These are phyloP conservation scores for Daldinia loculata DNA, from an alignment of 495 filamentous ascomycete genomes.

Conservation along the genomic window DNA sequence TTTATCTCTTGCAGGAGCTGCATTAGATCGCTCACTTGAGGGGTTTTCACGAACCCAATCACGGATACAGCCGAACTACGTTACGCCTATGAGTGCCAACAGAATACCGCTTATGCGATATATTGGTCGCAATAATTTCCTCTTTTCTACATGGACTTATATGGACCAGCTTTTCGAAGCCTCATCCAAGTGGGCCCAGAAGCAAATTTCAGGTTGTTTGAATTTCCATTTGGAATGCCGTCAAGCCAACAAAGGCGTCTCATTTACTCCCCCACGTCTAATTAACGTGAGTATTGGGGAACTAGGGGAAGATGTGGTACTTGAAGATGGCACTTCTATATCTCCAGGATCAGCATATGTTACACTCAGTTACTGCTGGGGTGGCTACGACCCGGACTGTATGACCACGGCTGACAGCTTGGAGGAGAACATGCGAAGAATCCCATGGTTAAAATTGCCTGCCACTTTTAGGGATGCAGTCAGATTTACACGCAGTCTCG, in stretches of 20 bases:
- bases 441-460: slow-evolving; percentile 19
- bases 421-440: slow-evolving; percentile 11
- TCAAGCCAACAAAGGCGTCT: not conserved
- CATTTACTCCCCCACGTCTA: slow-evolving; percentile 8
- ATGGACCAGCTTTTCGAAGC: not conserved
- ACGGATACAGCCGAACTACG: not conserved
- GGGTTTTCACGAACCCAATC: too few relatives aligned
- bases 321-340: not conserved
- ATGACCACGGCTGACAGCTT: slow-evolving; percentile 24
- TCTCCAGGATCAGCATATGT: slow-evolving; percentile 10
- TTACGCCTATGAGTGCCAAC: not conserved
- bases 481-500: slow-evolving; percentile 30
- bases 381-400: slow-evolving; percentile 10
- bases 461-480: slow-evolving; percentile 48
- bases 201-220: slow-evolving; percentile 1
- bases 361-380: slow-evolving; percentile 26
- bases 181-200: slow-evolving; percentile 11
- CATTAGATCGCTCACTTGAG: too few relatives aligned
- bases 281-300: not conserved
- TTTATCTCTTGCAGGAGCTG: too few relatives aligned
- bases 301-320: not conserved
- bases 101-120: not conserved
- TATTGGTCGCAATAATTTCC: not conserved
- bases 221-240: not conserved
- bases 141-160: not conserved